These are phyloP conservation scores for Hypoxylon sp. DNA, from an alignment of 2,329 filamentous ascomycete species.

Conservation along the genomic window DNA sequence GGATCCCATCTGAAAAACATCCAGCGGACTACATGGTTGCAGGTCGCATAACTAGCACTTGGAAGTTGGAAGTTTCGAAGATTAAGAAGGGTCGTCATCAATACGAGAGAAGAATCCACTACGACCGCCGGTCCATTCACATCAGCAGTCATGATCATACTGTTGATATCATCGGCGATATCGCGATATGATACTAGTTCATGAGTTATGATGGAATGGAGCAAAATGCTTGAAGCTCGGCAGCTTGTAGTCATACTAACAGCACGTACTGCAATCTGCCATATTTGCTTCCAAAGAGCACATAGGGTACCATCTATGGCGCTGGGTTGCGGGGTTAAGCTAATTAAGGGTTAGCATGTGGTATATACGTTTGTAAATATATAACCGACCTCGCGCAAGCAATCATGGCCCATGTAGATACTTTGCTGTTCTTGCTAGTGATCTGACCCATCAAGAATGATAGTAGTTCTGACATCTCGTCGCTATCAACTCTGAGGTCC, in stretches of 20 bases:
- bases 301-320: conserved; percentile 61
- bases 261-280: conserved; percentile 80
- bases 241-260: conserved; percentile 79
- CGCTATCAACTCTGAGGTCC: conserved; percentile 60
- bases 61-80: conserved; percentile 77
- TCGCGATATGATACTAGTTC: conserved; percentile 77
- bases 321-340: conserved; percentile 62
- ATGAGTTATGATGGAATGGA: conserved; percentile 76
- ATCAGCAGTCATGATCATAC: conserved; percentile 82
- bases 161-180: conserved; percentile 78
- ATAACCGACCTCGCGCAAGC: conserved; percentile 80
- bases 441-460: conserved; percentile 71
- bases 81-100: conserved; percentile 80
- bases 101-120: conserved; percentile 81
- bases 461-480: conserved; percentile 70
- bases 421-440: conserved; percentile 76
- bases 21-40: conserved; percentile 84
- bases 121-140: conserved; percentile 84
- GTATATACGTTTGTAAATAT: not conserved
- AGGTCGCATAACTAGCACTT: conserved; percentile 75
- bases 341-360: conserved; percentile 49
- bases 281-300: conserved; percentile 77
- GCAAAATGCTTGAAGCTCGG: conserved; percentile 81
- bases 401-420: conserved; percentile 87
- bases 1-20: conserved; percentile 86